Evolutionary conservation across 495 filamentous ascomycete species (phyloP).

Genomic region (Geoglossum glabrum): DNA sequence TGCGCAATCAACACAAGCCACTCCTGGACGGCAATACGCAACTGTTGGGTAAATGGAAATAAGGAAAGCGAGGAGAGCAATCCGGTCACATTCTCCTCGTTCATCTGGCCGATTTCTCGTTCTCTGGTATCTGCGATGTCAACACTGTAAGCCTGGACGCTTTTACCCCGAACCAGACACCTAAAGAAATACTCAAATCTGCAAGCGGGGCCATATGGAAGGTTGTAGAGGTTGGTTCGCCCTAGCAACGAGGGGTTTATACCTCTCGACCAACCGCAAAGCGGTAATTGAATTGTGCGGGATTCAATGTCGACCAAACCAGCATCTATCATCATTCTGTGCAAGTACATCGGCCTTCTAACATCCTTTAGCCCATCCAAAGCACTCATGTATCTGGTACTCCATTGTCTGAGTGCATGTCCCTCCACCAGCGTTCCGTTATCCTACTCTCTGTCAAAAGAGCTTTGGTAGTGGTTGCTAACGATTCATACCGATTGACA

Average conservation of each 20-base stretch:
- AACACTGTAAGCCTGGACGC: not conserved
- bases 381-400: constrained; percentile 42
- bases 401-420: constrained; percentile 58
- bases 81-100: constrained; percentile 37
- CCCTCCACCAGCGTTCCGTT: constrained; percentile 58
- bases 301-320: constrained; percentile 55
- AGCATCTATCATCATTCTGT: constrained; percentile 38
- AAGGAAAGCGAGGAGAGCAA: constrained; percentile 40
- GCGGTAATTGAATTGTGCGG: constrained; percentile 48
- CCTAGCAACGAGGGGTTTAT: constrained; percentile 3
- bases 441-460: constrained; percentile 20
- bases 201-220: not conserved
- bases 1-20: constrained; percentile 44
- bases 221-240: not conserved
- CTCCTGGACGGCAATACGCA: constrained; percentile 40
- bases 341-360: constrained; percentile 42
- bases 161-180: not conserved
- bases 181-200: not conserved
- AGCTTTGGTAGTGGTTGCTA: not conserved
- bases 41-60: constrained; percentile 36
- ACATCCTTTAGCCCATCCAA: constrained; percentile 50
- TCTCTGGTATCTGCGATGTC: constrained; percentile 32
- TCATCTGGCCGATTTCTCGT: constrained; percentile 39
- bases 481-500: constrained; percentile 39
- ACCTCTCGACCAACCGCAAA: constrained; percentile 61